phyloP scores from a whole-genome alignment of 1,284 basidiomycete species.

The Austroboletus novae-zelandiae region DNA sequence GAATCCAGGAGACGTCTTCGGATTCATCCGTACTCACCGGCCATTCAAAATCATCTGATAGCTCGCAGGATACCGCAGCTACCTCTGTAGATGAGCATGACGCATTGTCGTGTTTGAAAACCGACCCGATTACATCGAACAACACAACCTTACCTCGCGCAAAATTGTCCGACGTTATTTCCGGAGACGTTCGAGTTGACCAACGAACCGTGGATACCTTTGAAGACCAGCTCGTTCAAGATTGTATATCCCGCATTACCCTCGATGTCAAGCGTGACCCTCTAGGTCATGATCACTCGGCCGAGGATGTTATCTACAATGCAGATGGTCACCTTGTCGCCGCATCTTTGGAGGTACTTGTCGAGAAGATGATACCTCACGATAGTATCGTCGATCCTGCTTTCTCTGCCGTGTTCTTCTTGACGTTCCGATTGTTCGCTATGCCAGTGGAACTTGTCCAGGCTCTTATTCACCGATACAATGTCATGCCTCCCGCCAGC shows the following conservation, averaged over 20 bases:
- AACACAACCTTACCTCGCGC: constrained; percentile 37
- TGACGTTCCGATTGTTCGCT: constrained; percentile 94
- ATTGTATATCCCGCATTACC: constrained; percentile 51
- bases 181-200: constrained; percentile 47
- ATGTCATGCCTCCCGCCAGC: constrained; percentile 62
- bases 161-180: constrained; percentile 48
- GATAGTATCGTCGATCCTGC: constrained; percentile 84
- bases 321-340: constrained; percentile 88
- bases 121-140: constrained; percentile 6
- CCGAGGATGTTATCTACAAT: constrained; percentile 88
- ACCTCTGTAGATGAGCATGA: constrained; percentile 48
- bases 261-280: constrained; percentile 46
- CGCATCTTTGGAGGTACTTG: constrained; percentile 83
- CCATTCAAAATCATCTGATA: constrained; percentile 41
- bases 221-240: constrained; percentile 57
- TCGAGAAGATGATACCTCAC: constrained; percentile 97
- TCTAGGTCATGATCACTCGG: constrained; percentile 66
- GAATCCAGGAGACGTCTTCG: constrained; percentile 31
- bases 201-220: constrained; percentile 35
- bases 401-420: constrained; percentile 88
- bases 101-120: constrained; percentile 26
- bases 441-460: constrained; percentile 76
- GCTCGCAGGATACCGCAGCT: constrained; percentile 45
- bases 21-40: constrained; percentile 33
- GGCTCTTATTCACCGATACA: constrained; percentile 79